Percentiles rank a stretch among this genome's conserved stretches.
These are phyloP conservation scores for Lagerstroemia speciosa DNA, from an alignment of 345 rosid genomes.

Conservation along the genomic window DNA sequence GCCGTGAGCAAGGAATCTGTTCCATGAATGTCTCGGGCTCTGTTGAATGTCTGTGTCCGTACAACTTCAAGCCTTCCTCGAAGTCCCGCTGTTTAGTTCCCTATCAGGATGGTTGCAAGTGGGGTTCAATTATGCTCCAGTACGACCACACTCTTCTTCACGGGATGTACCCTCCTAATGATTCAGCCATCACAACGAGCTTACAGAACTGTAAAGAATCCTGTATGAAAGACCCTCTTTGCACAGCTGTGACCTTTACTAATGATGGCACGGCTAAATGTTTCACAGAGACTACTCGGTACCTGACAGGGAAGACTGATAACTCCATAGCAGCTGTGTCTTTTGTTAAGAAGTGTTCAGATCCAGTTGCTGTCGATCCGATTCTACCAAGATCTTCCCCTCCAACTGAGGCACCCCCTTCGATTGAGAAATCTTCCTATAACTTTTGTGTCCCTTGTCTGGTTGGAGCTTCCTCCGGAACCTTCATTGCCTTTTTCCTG, in stretches of 20 bases:
- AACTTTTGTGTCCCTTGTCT: constrained; percentile 49
- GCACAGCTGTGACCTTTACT: constrained; percentile 55
- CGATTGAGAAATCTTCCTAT: constrained; percentile 15
- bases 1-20: constrained; percentile 58
- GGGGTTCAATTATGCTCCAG: constrained; percentile 33
- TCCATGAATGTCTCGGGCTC: constrained; percentile 38
- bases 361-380: constrained; percentile 64
- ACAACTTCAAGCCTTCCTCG: constrained; percentile 16
- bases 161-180: constrained; percentile 62
- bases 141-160: constrained; percentile 46
- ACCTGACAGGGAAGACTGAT: constrained; percentile 56
- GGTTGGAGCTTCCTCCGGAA: constrained; percentile 44
- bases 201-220: constrained; percentile 38
- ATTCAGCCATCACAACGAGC: constrained; percentile 29
- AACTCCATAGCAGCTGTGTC: constrained; percentile 53
- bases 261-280: constrained; percentile 51
- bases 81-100: constrained; percentile 44
- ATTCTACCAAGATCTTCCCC: constrained; percentile 13
- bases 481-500: constrained; percentile 31
- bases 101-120: constrained; percentile 28
- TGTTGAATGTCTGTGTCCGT: constrained; percentile 49
- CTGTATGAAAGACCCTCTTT: constrained; percentile 36
- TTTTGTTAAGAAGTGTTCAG: constrained; percentile 56
- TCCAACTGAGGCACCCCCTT: constrained; percentile 6
- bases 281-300: constrained; percentile 33